Conservation (phyloP, 139 green algal genomes). For the Chlamydomonas schloesseri region DNA sequence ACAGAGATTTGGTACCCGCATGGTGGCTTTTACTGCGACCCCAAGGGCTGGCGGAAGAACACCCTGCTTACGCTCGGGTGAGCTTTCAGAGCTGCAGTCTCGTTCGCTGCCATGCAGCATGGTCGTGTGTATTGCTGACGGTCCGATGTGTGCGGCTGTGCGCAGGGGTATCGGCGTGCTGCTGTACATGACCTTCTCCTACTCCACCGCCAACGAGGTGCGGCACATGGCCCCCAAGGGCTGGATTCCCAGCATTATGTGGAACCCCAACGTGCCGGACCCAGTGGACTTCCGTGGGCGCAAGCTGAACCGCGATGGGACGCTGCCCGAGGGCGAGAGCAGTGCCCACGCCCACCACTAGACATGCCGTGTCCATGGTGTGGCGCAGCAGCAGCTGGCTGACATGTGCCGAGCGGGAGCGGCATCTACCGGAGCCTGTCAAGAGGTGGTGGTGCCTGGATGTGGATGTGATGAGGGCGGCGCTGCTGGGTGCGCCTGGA, state of each 20-base stretch:
- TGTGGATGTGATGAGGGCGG: too few species aligned
- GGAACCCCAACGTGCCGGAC: conserved; percentile 54
- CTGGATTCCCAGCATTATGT: conserved; percentile 65
- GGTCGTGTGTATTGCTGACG: background rate
- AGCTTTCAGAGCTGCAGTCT: background rate
- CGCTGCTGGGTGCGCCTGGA: too few species aligned
- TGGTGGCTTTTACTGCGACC: conserved; percentile 63
- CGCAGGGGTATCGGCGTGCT: conserved; percentile 44
- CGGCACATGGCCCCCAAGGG: conserved; percentile 60
- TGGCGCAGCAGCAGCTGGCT: too few species aligned
- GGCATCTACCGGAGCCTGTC: too few species aligned
- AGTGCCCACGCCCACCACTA: too few species aligned
- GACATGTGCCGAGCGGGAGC: too few species aligned
- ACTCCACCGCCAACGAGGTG: conserved; percentile 53
- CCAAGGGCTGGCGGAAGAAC: conserved; percentile 57
- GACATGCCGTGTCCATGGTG: too few species aligned
- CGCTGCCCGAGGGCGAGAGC: conserved; percentile 9
- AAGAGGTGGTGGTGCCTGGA: too few species aligned
- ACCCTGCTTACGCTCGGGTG: conserved; percentile 46
- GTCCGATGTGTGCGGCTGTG: background rate
- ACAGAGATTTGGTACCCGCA: conserved; percentile 66
- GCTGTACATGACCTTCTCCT: conserved; percentile 49
- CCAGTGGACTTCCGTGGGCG: conserved; percentile 61
- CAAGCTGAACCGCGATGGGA: conserved; percentile 47
- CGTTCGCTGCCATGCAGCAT: background rate